phyloP scores from a whole-genome alignment of 306 rosid genomes.

The Alnus glutinosa region DNA sequence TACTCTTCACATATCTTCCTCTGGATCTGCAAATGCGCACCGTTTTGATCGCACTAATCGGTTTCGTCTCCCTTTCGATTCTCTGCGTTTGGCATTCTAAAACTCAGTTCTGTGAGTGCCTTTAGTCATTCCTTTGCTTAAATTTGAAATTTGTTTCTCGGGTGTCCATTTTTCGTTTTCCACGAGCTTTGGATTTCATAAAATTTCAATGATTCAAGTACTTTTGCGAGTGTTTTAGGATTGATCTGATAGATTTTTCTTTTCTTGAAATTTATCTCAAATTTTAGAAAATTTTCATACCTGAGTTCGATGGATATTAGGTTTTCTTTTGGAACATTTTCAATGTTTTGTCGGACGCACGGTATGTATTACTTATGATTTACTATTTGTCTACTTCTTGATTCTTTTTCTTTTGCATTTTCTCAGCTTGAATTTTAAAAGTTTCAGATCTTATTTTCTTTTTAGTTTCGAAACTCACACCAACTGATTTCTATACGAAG shows the following conservation, averaged over 20 bases:
- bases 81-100: constrained; percentile 23
- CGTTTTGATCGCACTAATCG: constrained; percentile 20
- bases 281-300: neutral
- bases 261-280: neutral
- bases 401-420: neutral
- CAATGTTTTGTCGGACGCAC: neutral
- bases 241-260: constrained; percentile 1
- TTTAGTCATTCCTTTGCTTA: constrained; percentile 1
- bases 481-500: neutral
- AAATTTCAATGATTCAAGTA: neutral
- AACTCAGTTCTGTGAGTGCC: constrained; percentile 43
- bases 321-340: neutral
- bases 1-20: constrained; percentile 5
- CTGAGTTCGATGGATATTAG: neutral
- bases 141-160: neutral
- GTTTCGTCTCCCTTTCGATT: constrained; percentile 2
- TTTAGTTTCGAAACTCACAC: neutral
- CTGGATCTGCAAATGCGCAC: constrained; percentile 51
- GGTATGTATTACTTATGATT: neutral
- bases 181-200: constrained; percentile 1
- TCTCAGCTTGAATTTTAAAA: neutral
- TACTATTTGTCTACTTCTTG: neutral
- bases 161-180: neutral
- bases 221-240: neutral
- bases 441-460: neutral